These are phyloP conservation scores for Stephania yunnanensis DNA, from an alignment of 164 flowering plant species.

Conservation along the genomic window DNA sequence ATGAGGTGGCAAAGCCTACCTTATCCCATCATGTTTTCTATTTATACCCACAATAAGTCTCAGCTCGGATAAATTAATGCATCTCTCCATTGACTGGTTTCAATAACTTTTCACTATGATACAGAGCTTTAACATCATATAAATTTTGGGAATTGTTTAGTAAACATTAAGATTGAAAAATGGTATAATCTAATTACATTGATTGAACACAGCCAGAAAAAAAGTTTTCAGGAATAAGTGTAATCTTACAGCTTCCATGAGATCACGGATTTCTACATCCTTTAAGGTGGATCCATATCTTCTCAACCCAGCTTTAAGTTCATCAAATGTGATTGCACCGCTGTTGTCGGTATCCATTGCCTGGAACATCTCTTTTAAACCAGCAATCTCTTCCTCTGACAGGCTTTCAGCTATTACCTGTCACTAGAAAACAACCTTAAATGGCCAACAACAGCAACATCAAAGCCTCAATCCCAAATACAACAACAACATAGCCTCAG, in stretches of 20 bases:
- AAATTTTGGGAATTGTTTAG: background rate
- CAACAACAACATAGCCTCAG: no score
- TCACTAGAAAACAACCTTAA: slow-evolving; percentile 5
- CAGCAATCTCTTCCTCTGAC: slow-evolving; percentile 97
- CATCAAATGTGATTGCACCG: slow-evolving; percentile 96
- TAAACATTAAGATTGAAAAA: no score
- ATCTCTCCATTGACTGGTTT: background rate
- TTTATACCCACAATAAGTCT: no score
- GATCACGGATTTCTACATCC: slow-evolving; percentile 84
- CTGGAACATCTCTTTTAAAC: slow-evolving; percentile 82
- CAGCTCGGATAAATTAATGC: background rate
- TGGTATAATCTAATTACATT: background rate
- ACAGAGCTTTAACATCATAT: background rate
- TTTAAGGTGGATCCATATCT: slow-evolving; percentile 90
- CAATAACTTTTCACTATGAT: background rate
- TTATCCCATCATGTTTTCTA: no score
- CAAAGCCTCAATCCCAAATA: background rate
- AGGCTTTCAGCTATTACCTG: slow-evolving; percentile 98
- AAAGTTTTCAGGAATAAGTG: background rate
- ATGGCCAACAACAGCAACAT: background rate
- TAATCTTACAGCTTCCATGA: slow-evolving; percentile 84
- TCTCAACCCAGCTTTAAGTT: slow-evolving; percentile 82
- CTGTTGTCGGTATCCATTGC: slow-evolving; percentile 95
- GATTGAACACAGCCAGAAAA: background rate
- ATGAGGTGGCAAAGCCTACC: background rate